Base-by-base conservation (phyloP, 2,329 filamentous ascomycete species). In the Colletotrichum lupini region DNA sequence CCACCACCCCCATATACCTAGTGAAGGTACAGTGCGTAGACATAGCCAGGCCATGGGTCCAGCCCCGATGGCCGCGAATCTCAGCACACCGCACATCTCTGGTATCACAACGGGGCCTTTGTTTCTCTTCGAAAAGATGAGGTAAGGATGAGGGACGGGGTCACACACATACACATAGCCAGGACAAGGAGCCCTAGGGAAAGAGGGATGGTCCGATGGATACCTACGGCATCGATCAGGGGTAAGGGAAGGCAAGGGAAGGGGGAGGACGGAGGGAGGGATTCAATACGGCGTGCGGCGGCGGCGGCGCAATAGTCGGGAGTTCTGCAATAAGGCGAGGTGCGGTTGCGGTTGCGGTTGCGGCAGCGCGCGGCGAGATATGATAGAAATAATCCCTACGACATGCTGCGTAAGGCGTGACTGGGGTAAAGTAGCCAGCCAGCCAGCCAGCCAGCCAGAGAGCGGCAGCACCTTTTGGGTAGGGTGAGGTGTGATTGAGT, bases 401-500 rank as follows among this genome's bases (percentile, higher is more conserved):
- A 28, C 32, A 16, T 59, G 28, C n/a, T 35, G 60, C 37, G 56
- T 60, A 61, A 70, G 70, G 66, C 67, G 55, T 56, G 46, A 35
- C 59, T 52, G 60, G 67, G 67, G 67, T 62, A 37, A 2, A 16
- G 37, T 42, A 42, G 37, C 14, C 8, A 32, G 30, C 30, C 28
- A 26, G 26, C 26, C 24, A 24, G 24, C 24, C 26, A 26, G 26
- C 26, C 30, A 32, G 30, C 30, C 37, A 42, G 37, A 16, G 11
- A 8, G n/a, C 24, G 11, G 46, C 52, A 30, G 26, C 37, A 42
- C 37, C 37, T 35, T 35, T 52, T 28, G 46, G 28, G 24, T 26
- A 60, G 46, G 46, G 24, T 60, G 59, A 70, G 70, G 67, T 59
- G 53, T 65, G 66, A 65, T 65, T 69, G 59, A 37, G 46, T 42